Percentiles rank a stretch among this genome's conserved stretches.
Conservation (phyloP, 768 basidiomycete genomes). For the Antrodiella citrinella region DNA sequence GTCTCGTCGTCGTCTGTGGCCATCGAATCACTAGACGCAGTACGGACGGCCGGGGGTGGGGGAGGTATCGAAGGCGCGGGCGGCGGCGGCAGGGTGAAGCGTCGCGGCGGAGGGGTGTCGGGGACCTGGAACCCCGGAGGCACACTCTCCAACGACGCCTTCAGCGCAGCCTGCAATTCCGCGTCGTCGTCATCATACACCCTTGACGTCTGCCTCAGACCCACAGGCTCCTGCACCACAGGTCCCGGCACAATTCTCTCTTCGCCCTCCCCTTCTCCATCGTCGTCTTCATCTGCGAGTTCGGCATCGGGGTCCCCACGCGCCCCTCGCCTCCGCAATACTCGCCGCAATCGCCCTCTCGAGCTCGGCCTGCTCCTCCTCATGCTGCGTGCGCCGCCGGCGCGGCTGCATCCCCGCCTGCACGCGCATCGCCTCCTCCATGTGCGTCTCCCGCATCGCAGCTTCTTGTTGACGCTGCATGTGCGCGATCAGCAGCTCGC, state of each 20-base stretch:
- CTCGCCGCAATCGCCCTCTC: slow-evolving; percentile 56
- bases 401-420: slow-evolving; percentile 4
- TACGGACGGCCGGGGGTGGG: slow-evolving; percentile 22
- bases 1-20: slow-evolving; percentile 22
- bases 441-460: slow-evolving; percentile 52
- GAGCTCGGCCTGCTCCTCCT: slow-evolving; percentile 53
- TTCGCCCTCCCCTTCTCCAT: slow-evolving; percentile 14
- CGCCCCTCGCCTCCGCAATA: slow-evolving; percentile 34
- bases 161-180: slow-evolving; percentile 80
- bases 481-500: slow-evolving; percentile 48
- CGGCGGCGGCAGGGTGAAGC: slow-evolving; percentile 1
- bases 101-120: slow-evolving; percentile 14
- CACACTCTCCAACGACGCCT: slow-evolving; percentile 65
- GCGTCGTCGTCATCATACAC: slow-evolving; percentile 85
- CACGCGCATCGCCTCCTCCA: slow-evolving; percentile 26
- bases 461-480: slow-evolving; percentile 61
- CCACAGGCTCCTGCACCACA: too few relatives aligned
- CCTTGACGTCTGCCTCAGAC: too few relatives aligned
- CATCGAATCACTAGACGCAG: too few relatives aligned
- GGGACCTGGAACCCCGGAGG: slow-evolving; percentile 42
- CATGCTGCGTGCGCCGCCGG: slow-evolving; percentile 2
- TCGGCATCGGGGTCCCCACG: slow-evolving; percentile 24
- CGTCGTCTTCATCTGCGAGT: slow-evolving; percentile 17
- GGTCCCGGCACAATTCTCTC: background rate
- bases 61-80: slow-evolving; percentile 4